These are phyloP conservation scores for Leccinum solheimii DNA, from an alignment of 1,284 basidiomycete genomes.

Conservation along the genomic window DNA sequence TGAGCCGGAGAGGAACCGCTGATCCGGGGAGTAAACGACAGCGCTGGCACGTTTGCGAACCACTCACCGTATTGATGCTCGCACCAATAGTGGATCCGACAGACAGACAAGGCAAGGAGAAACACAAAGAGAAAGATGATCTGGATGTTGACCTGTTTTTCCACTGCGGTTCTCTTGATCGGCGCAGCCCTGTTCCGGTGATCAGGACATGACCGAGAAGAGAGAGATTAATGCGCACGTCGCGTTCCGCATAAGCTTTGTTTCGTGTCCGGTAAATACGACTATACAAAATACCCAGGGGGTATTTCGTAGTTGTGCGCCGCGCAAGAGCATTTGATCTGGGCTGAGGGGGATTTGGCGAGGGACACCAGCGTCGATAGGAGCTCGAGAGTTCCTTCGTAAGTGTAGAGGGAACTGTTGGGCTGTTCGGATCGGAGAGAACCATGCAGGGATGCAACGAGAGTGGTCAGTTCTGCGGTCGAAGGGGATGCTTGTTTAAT, in stretches of 20 bases:
- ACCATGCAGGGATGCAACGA: constrained; percentile 76
- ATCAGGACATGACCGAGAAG: background rate
- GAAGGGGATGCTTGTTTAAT: constrained; percentile 94
- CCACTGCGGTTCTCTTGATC: constrained; percentile 95
- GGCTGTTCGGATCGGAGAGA: constrained; percentile 92
- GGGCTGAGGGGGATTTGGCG: constrained; percentile 91
- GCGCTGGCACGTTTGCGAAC: background rate
- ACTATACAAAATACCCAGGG: constrained; percentile 95
- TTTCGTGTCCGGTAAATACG: constrained; percentile 97
- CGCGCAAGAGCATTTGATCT: constrained; percentile 91
- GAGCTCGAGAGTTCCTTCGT: constrained; percentile 82
- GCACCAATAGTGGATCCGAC: constrained; percentile 91
- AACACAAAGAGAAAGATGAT: constrained; percentile 96
- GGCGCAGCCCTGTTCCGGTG: constrained; percentile 74
- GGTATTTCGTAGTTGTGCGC: constrained; percentile 95
- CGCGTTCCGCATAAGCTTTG: constrained; percentile 94
- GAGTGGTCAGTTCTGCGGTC: constrained; percentile 75
- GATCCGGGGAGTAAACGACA: constrained; percentile 10
- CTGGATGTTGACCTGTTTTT: constrained; percentile 94
- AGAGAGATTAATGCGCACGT: constrained; percentile 61
- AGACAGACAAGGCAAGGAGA: constrained; percentile 74
- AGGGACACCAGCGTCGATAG: constrained; percentile 56
- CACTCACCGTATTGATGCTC: constrained; percentile 70
- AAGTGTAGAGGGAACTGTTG: constrained; percentile 97
- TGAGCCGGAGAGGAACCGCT: constrained; percentile 81